Conservation (phyloP, 2,329 filamentous ascomycete species). For the Parastagonospora nodorum region DNA sequence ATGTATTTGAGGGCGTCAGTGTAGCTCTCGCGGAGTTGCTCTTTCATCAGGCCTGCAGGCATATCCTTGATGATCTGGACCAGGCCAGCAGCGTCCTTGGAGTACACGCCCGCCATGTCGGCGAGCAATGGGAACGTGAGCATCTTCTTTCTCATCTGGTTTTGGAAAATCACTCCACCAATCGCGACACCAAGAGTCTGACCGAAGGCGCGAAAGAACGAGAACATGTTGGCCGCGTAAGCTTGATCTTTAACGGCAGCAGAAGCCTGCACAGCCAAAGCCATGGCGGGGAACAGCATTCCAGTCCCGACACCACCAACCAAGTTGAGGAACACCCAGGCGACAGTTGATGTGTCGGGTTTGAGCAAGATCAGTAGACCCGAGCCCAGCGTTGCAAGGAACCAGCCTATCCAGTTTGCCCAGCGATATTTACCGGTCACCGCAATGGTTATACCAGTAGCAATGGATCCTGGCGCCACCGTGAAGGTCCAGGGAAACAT, state of each 20-base stretch:
- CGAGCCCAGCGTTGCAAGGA: slow-evolving; percentile 61
- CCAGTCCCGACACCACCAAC: slow-evolving; percentile 66
- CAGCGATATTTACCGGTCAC: slow-evolving; percentile 64
- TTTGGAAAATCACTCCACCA: slow-evolving; percentile 73
- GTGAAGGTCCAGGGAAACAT: slow-evolving; percentile 58
- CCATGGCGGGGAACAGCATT: slow-evolving; percentile 68
- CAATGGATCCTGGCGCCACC: slow-evolving; percentile 64
- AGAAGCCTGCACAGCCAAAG: slow-evolving; percentile 67
- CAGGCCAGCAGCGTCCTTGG: slow-evolving; percentile 63
- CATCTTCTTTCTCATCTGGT: slow-evolving; percentile 61
- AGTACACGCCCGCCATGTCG: slow-evolving; percentile 55
- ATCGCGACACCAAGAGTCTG: slow-evolving; percentile 70
- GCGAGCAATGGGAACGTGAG: slow-evolving; percentile 55
- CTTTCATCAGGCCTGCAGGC: slow-evolving; percentile 54
- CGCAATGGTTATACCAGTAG: slow-evolving; percentile 60
- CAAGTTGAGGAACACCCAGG: slow-evolving; percentile 67
- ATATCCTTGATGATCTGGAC: slow-evolving; percentile 64
- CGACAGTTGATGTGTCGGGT: slow-evolving; percentile 55
- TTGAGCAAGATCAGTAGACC: slow-evolving; percentile 61
- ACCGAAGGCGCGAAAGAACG: slow-evolving; percentile 69
- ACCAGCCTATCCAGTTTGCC: slow-evolving; percentile 67
- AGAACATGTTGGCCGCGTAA: slow-evolving; percentile 67
- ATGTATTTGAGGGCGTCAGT: slow-evolving; percentile 60
- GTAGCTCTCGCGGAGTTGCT: slow-evolving; percentile 52
- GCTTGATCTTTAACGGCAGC: slow-evolving; percentile 62